phyloP scores from a whole-genome alignment of 495 filamentous ascomycete genomes.

The Apodospora peruviana region DNA sequence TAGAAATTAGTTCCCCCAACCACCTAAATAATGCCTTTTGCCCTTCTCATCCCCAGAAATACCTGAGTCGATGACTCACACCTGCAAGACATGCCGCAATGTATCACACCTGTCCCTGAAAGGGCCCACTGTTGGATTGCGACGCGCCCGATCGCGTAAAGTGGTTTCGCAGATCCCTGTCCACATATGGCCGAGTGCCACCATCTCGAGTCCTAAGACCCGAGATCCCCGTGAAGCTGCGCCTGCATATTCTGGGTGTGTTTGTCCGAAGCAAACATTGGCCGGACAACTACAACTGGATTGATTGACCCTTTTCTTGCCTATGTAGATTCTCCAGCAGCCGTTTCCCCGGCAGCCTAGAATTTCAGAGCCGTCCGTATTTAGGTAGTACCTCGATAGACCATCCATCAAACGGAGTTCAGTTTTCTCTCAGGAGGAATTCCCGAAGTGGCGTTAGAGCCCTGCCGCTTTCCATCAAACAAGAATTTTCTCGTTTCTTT shows the following conservation, averaged over 20 bases:
- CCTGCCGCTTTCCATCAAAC: no score
- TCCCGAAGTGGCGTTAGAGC: no score
- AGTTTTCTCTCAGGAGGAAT: no score
- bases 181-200: background rate
- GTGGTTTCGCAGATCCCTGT: background rate
- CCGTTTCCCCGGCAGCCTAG: conserved; percentile 5
- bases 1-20: conserved; percentile 5
- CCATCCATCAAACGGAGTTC: no score
- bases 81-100: background rate
- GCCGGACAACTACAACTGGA: conserved; percentile 5
- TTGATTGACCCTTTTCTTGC: background rate
- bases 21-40: background rate
- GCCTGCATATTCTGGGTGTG: background rate
- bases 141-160: conserved; percentile 3
- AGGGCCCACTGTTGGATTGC: no score
- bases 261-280: conserved; percentile 7
- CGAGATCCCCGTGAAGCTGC: no score
- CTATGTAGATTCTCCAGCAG: conserved; percentile 15
- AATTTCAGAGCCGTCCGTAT: no score
- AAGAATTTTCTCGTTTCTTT: no score
- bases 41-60: no score
- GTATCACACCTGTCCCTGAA: background rate
- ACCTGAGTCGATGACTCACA: background rate
- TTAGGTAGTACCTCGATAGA: no score
- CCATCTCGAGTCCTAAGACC: background rate